A percentile compares a stretch with the other conserved stretches of the same genome.
Evolutionary conservation across 257 asterid species (phyloP).

Genomic region (Gentiana straminea): DNA sequence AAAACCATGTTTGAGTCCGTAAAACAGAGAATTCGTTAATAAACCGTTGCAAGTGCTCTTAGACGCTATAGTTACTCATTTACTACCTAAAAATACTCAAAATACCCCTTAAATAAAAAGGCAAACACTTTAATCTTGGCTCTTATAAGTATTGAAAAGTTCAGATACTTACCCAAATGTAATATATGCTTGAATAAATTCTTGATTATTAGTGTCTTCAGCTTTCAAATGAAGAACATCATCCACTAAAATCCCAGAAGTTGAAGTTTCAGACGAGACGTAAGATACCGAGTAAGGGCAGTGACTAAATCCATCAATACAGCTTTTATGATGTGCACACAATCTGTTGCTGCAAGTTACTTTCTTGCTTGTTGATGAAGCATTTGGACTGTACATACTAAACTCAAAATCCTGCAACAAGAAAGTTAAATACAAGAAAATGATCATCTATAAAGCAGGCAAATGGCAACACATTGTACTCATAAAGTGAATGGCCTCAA

Average conservation of each 20-base stretch:
- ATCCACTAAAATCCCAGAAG: conserved; percentile 76
- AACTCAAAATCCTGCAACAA: conserved; percentile 64
- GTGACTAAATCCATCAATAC: conserved; percentile 30
- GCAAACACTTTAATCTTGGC: too few relatives aligned
- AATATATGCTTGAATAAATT: conserved; percentile 40
- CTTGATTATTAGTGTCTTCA: conserved; percentile 29
- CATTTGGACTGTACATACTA: conserved; percentile 50
- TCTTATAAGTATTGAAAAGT: too few relatives aligned
- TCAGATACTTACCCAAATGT: conserved; percentile 62
- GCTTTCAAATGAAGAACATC: conserved; percentile 64
- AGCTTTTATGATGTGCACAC: conserved; percentile 36
- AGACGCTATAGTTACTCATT: too few relatives aligned
- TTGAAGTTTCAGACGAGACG: conserved; percentile 76
- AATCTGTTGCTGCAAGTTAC: conserved; percentile 54
- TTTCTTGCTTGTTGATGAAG: conserved; percentile 61
- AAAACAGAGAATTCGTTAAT: too few relatives aligned
- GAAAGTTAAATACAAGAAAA: conserved; percentile 1
- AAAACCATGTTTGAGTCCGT: too few relatives aligned
- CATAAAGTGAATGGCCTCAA: neutral
- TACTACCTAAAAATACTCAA: too few relatives aligned
- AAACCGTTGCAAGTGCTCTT: too few relatives aligned
- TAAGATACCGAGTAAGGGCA: conserved; percentile 80
- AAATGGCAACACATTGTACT: neutral
- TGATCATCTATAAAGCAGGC: neutral
- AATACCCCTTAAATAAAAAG: too few relatives aligned